phyloP scores from a whole-genome alignment of 2,329 filamentous ascomycete genomes.

The Shiraia bambusicola region DNA sequence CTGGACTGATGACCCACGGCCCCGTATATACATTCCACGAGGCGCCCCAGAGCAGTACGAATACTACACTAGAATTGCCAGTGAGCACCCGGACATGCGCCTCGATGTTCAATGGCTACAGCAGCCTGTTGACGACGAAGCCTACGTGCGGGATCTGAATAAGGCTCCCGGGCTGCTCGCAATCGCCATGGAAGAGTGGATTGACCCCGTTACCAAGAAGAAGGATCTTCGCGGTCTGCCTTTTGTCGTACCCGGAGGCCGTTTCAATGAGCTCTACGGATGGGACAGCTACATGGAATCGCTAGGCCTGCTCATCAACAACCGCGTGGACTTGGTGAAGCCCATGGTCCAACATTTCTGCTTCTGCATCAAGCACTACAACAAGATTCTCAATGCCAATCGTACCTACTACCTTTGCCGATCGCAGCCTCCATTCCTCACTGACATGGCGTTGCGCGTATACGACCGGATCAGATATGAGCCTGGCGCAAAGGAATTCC shows the following conservation, averaged over 20 bases:
- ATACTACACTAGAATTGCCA: slow-evolving; percentile 82
- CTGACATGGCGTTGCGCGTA: slow-evolving; percentile 92
- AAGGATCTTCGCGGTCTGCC: slow-evolving; percentile 76
- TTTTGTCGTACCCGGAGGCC: slow-evolving; percentile 94
- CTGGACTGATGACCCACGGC: slow-evolving; percentile 86
- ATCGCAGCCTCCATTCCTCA: slow-evolving; percentile 94
- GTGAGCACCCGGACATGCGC: slow-evolving; percentile 76
- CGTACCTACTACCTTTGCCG: slow-evolving; percentile 92
- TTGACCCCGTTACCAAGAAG: slow-evolving; percentile 66
- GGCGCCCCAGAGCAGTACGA: slow-evolving; percentile 84
- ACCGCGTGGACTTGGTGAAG: slow-evolving; percentile 84
- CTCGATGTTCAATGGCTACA: slow-evolving; percentile 83
- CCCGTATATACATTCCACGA: slow-evolving; percentile 85
- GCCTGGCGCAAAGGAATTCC: slow-evolving; percentile 75
- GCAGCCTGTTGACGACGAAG: slow-evolving; percentile 70
- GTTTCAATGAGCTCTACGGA: slow-evolving; percentile 97
- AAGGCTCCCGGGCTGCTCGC: slow-evolving; percentile 85
- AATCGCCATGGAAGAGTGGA: slow-evolving; percentile 78
- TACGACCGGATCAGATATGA: slow-evolving; percentile 93
- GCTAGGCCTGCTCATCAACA: slow-evolving; percentile 81
- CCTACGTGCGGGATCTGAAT: slow-evolving; percentile 81
- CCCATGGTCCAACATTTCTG: slow-evolving; percentile 95
- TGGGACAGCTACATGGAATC: slow-evolving; percentile 99
- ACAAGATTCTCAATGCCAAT: slow-evolving; percentile 96
- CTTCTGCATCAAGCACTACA: slow-evolving; percentile 97